Conservation (phyloP, 2,329 filamentous ascomycete species). For the Phaeosphaeria sp. region DNA sequence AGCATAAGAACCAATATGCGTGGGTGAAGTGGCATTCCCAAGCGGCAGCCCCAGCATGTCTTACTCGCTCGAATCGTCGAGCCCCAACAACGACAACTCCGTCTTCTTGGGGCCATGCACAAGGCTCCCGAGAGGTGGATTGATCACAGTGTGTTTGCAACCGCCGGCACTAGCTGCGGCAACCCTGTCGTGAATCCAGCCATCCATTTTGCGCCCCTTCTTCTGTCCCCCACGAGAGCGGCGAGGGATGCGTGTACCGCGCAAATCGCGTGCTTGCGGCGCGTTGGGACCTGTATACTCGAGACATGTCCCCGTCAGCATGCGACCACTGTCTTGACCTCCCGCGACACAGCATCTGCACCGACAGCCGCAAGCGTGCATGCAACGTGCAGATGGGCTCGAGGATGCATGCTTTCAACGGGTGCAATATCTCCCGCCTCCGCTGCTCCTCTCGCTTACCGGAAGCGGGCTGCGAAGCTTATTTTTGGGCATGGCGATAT, state of each 20-base stretch:
- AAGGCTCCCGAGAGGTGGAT: conserved; percentile 21
- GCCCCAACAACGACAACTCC: conserved; percentile 19
- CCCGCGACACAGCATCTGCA: conserved; percentile 29
- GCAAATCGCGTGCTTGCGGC: conserved; percentile 15
- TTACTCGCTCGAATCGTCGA: conserved; percentile 11
- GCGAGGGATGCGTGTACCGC: conserved; percentile 17
- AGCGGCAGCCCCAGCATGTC: conserved; percentile 7
- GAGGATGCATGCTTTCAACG: conserved; percentile 18
- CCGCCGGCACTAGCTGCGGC: conserved; percentile 37
- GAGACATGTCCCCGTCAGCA: conserved; percentile 19
- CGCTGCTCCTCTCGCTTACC: conserved; percentile 22
- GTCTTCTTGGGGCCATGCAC: conserved; percentile 18
- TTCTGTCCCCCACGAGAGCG: conserved; percentile 18
- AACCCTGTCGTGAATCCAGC: conserved; percentile 36
- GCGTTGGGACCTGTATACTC: conserved; percentile 13
- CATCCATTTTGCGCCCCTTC: conserved; percentile 20
- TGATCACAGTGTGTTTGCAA: conserved; percentile 33
- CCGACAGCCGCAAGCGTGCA: conserved; percentile 24
- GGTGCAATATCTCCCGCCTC: conserved; percentile 10
- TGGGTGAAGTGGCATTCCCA: neutral
- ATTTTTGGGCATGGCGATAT: conserved; percentile 26
- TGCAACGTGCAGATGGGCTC: conserved; percentile 6
- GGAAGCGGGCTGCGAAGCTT: conserved; percentile 24
- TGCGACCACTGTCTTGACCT: conserved; percentile 17
- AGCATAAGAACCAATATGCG: conserved; percentile 21